Evolutionary conservation across 441 rosid species (phyloP).

Genomic region (Geranium incanum): DNA sequence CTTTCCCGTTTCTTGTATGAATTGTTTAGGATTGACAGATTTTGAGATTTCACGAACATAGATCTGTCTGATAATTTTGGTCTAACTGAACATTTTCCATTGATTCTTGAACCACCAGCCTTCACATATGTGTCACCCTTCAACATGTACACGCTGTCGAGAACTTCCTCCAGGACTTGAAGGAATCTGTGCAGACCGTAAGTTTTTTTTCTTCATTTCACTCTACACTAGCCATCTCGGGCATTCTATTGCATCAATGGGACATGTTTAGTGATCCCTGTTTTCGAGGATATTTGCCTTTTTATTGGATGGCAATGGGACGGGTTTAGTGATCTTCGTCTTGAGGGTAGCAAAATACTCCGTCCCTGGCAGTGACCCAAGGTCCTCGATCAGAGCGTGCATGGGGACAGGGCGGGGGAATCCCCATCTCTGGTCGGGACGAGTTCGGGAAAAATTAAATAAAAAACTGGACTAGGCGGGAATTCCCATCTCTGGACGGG

Average conservation of each 20-base stretch:
- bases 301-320: no score
- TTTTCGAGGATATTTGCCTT: not conserved
- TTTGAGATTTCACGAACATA: slow-evolving; percentile 4
- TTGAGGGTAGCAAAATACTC: no score
- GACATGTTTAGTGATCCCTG: not conserved
- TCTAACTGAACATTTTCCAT: slow-evolving; percentile 18
- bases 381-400: no score
- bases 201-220: slow-evolving; percentile 23
- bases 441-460: no score
- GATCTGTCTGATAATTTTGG: not conserved
- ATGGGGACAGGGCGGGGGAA: no score
- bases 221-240: slow-evolving; percentile 1
- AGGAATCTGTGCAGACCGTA: slow-evolving; percentile 65
- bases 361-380: no score
- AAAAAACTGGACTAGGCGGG: no score
- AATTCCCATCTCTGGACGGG: no score
- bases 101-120: slow-evolving; percentile 39
- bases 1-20: not conserved
- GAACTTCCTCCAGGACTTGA: slow-evolving; percentile 58
- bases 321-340: no score
- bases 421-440: no score
- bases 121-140: slow-evolving; percentile 83
- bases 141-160: slow-evolving; percentile 65
- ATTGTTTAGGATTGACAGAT: not conserved
- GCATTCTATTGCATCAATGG: not conserved